These are phyloP conservation scores for Mrakia hoshinonis DNA, from an alignment of 768 basidiomycete genomes.

Conservation along the genomic window DNA sequence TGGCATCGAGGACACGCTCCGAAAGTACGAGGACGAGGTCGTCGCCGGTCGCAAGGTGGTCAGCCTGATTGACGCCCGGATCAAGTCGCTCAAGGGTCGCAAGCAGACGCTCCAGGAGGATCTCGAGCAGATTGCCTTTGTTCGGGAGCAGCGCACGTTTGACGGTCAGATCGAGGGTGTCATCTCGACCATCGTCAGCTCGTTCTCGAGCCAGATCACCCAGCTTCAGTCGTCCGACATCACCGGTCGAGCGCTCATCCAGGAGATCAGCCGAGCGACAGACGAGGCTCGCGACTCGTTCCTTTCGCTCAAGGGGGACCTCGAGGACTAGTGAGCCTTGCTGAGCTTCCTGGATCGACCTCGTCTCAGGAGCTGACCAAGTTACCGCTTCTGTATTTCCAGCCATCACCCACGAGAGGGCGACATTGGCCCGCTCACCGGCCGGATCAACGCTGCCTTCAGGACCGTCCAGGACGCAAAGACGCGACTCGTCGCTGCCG, in stretches of 20 bases:
- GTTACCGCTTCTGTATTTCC: no score
- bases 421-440: background rate
- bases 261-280: background rate
- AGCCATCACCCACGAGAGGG: background rate
- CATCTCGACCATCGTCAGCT: background rate
- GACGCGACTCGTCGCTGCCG: background rate
- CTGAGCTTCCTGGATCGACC: no score
- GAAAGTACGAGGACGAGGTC: background rate
- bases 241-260: background rate
- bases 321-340: background rate
- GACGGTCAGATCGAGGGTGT: background rate
- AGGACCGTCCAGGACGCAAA: background rate
- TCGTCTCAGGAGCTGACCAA: no score
- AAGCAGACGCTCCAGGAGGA: background rate
- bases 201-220: background rate
- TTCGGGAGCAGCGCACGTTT: background rate
- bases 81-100: background rate
- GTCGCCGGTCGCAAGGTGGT: background rate
- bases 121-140: background rate
- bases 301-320: background rate
- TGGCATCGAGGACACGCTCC: background rate
- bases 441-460: background rate
- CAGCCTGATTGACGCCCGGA: background rate
- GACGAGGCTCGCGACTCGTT: background rate
- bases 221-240: background rate